Evolutionary conservation across 441 rosid genomes (phyloP).

Genomic region (Gossypium davidsonii): DNA sequence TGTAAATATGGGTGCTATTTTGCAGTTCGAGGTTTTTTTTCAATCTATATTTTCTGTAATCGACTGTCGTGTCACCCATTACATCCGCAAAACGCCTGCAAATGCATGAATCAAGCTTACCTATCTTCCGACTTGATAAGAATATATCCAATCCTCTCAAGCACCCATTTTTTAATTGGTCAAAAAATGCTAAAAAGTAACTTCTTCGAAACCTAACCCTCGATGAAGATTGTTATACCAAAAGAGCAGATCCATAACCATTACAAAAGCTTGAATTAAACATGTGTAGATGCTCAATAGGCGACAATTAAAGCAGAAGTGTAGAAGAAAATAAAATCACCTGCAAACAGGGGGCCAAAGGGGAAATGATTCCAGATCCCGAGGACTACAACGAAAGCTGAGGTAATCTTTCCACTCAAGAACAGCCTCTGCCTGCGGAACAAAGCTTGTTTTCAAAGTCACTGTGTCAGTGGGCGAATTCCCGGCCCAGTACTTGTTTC

Average conservation of each 20-base stretch:
- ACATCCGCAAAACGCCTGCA: too few relatives aligned
- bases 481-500: constrained; percentile 15
- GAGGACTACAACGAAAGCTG: constrained; percentile 23
- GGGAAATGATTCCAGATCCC: constrained; percentile 11
- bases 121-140: neutral
- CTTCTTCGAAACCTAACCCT: neutral
- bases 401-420: constrained; percentile 26
- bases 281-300: neutral
- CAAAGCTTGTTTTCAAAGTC: constrained; percentile 12
- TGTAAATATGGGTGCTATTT: too few relatives aligned
- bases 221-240: neutral
- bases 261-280: neutral
- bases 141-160: neutral
- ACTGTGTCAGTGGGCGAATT: constrained; percentile 7
- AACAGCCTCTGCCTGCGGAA: constrained; percentile 10
- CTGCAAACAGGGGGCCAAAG: constrained; percentile 36
- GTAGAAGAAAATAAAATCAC: constrained; percentile 7
- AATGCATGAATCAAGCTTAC: too few relatives aligned
- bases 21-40: too few relatives aligned
- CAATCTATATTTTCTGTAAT: too few relatives aligned
- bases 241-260: neutral
- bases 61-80: too few relatives aligned
- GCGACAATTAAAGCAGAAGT: too few relatives aligned
- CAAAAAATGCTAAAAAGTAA: neutral
- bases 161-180: neutral